These are phyloP conservation scores for Agapanthus africanus DNA, from an alignment of 106 monocot species.

Conservation along the genomic window DNA sequence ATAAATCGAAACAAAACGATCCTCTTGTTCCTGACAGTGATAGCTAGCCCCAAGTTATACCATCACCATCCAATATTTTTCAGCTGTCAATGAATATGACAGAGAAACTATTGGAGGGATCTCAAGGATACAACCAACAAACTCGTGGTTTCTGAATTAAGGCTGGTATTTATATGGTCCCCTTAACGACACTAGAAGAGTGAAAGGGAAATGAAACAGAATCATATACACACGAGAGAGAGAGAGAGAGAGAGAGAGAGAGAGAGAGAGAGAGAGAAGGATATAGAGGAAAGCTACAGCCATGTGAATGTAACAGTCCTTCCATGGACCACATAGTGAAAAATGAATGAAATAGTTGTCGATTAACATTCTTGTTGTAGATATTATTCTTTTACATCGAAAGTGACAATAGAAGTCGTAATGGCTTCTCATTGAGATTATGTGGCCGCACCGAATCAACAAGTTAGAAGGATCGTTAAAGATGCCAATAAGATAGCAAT, in stretches of 20 bases:
- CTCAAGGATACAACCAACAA: background rate
- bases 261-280: background rate
- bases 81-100: background rate
- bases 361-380: background rate
- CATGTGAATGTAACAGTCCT: background rate
- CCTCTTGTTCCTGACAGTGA: too few relatives aligned
- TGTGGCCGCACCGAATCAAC: background rate
- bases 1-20: too few relatives aligned
- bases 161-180: background rate
- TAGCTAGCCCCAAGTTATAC: background rate
- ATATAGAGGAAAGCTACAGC: background rate
- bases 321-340: background rate
- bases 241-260: too few relatives aligned
- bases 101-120: background rate
- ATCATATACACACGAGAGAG: background rate
- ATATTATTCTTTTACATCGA: background rate
- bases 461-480: background rate
- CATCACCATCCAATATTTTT: slow-evolving; percentile 2
- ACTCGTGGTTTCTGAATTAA: background rate
- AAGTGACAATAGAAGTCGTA: background rate
- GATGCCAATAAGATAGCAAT: background rate
- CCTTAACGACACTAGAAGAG: background rate
- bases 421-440: background rate
- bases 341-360: background rate
- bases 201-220: background rate